phyloP scores from a whole-genome alignment of 768 basidiomycete genomes.

The Tulasnella sp. region DNA sequence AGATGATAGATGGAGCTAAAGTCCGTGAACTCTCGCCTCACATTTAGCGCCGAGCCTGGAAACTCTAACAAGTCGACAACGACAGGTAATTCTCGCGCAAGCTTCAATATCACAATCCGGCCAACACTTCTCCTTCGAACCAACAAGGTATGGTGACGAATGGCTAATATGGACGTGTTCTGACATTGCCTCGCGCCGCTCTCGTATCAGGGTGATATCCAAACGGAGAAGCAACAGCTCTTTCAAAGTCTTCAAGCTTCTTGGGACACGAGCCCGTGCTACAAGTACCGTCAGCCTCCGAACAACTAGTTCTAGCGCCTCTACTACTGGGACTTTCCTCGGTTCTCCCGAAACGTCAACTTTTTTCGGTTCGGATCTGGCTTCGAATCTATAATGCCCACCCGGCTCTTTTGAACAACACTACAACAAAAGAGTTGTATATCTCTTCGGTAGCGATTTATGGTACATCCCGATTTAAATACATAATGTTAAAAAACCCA shows the following conservation, averaged over 20 bases:
- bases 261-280: not conserved
- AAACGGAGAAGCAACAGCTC: not conserved
- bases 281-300: not conserved
- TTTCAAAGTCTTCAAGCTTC: not conserved
- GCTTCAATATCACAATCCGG: not conserved
- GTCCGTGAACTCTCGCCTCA: no score
- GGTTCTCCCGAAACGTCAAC: not conserved
- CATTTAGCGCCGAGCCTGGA: no score
- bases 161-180: not conserved
- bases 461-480: not conserved
- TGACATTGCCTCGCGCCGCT: not conserved
- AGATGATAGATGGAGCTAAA: not conserved
- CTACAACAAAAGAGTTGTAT: not conserved
- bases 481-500: not conserved
- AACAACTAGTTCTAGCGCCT: not conserved
- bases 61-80: no score
- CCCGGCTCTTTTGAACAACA: not conserved
- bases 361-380: not conserved
- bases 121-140: not conserved
- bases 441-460: not conserved
- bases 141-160: not conserved
- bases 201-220: not conserved
- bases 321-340: not conserved
- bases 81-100: not conserved
- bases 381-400: not conserved